Base-by-base conservation (phyloP, 331 rosid genomes). In the Rosa hybrid region DNA sequence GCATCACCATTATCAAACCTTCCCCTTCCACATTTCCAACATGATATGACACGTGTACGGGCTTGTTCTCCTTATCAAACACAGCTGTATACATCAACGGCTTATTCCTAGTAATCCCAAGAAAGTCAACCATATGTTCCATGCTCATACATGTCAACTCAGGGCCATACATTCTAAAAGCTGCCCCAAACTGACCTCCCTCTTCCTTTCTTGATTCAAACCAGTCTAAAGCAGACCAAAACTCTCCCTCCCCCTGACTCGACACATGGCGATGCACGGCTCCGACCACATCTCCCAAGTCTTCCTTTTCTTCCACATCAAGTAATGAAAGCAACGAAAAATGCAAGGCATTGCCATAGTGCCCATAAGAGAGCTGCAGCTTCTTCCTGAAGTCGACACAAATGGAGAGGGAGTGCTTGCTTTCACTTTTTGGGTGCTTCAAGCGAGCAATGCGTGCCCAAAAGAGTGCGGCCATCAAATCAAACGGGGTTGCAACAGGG, bases 1-100 rank as follows among this genome's bases (percentile, higher is more conserved):
- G 93, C 92, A 81, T 85, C 80, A 93, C 91, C 68, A 85, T 60
- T 1, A 93, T 82, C 89, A 93, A 76, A 34, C 94, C 97, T 78
- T 89, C 88, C 3, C 90, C 86, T 2, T 68, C 88, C 77, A 83
- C 85, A 62, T 86, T 89, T 77, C 94, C 93, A 18, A 91, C 79
- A 10, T 57, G 85, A 54, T 88, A 91, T 0, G 97, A 91, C 42
- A 90, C 92, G 51, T 93, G 98, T 68, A 68, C 81, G 0, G 97
- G 88, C 72, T 68, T 86, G 20, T 64, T 83, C 8, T 72, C 72
- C 5, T 65, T 49, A 1, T 41, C 73, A 59, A 93, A 93, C 67
- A 39, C 65, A 1, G 90, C 78, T 1, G 46, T 81, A 67, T 93
- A 85, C 49, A 83, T 63, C 76, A 84, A 69, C 0, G 87, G 59